phyloP scores from a whole-genome alignment of 176 grass and related monocot genomes.

The Zoysia pacifica region DNA sequence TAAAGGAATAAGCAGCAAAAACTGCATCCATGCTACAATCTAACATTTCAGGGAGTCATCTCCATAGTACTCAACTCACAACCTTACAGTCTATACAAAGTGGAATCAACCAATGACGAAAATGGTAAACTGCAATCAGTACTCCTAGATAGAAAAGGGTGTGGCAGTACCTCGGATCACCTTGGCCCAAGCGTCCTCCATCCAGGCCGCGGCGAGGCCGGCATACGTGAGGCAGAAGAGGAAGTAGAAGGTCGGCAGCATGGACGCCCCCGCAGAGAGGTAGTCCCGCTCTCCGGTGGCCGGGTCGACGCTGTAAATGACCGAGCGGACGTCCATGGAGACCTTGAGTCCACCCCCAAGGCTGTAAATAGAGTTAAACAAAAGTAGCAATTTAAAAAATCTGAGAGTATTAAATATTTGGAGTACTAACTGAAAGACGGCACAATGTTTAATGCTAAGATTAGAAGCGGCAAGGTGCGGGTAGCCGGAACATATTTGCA shows the following conservation, averaged over 20 bases:
- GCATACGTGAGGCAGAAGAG: conserved; percentile 75
- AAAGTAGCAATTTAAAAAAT: too few species aligned
- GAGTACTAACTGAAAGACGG: too few species aligned
- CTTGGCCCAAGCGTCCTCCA: conserved; percentile 70
- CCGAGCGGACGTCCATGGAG: conserved; percentile 83
- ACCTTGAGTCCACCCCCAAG: conserved; percentile 56
- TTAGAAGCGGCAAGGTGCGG: too few species aligned
- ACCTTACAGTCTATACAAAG: conserved; percentile 1
- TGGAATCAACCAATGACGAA: not conserved
- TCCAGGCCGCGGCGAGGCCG: conserved; percentile 61
- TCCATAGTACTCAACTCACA: not conserved
- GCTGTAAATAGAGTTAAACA: conserved; percentile 39
- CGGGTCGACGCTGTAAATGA: conserved; percentile 85
- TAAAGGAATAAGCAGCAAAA: not conserved
- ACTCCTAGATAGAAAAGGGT: not conserved
- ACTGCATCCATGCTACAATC: not conserved
- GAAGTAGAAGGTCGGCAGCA: conserved; percentile 76
- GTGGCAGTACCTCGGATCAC: conserved; percentile 70
- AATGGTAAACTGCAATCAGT: not conserved
- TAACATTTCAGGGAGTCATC: not conserved
- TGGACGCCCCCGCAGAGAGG: conserved; percentile 78
- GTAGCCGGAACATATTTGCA: too few species aligned
- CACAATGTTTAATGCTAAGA: too few species aligned
- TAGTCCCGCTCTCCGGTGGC: conserved; percentile 55
- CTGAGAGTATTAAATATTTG: too few species aligned